A percentile compares a stretch with the other conserved stretches of the same genome.
These are phyloP conservation scores for Lachancea lanzarotensis DNA, from an alignment of 805 yeast genomes.

Conservation along the genomic window DNA sequence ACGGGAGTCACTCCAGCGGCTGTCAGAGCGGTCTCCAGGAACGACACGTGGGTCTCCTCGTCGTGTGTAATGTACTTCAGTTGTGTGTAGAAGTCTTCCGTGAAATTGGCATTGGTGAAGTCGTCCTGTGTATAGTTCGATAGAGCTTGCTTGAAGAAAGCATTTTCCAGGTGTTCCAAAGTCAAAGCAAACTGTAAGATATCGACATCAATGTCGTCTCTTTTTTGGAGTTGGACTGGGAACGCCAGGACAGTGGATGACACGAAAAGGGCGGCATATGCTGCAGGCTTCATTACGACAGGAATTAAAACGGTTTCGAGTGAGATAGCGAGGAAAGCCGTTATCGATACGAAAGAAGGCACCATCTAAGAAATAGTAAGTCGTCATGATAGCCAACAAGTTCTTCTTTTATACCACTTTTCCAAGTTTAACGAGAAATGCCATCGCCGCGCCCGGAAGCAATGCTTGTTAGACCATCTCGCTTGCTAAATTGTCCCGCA, in stretches of 20 bases:
- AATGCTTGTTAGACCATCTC: too few relatives aligned
- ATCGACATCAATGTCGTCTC: slow-evolving; percentile 2
- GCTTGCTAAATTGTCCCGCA: too few relatives aligned
- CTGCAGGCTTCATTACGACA: neutral
- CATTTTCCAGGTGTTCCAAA: slow-evolving; percentile 7
- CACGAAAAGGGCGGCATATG: neutral
- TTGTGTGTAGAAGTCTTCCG: slow-evolving; percentile 5
- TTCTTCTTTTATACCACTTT: too few relatives aligned
- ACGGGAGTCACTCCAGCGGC: slow-evolving; percentile 7
- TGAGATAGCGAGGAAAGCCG: too few relatives aligned
- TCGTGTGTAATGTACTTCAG: slow-evolving; percentile 8
- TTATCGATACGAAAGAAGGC: too few relatives aligned
- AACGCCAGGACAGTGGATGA: neutral
- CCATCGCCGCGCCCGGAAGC: too few relatives aligned
- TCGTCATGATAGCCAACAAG: too few relatives aligned
- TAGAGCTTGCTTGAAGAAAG: slow-evolving; percentile 6
- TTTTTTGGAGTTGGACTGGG: neutral
- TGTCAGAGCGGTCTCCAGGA: slow-evolving; percentile 1
- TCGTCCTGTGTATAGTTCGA: slow-evolving; percentile 7
- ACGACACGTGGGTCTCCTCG: slow-evolving; percentile 6
- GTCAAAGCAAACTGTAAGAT: slow-evolving; percentile 8
- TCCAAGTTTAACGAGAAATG: too few relatives aligned
- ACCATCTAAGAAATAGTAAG: too few relatives aligned
- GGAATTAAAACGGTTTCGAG: too few relatives aligned
- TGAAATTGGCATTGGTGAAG: slow-evolving; percentile 5